phyloP scores from a whole-genome alignment of 306 rosid species.

The Arachis hypogaea region DNA sequence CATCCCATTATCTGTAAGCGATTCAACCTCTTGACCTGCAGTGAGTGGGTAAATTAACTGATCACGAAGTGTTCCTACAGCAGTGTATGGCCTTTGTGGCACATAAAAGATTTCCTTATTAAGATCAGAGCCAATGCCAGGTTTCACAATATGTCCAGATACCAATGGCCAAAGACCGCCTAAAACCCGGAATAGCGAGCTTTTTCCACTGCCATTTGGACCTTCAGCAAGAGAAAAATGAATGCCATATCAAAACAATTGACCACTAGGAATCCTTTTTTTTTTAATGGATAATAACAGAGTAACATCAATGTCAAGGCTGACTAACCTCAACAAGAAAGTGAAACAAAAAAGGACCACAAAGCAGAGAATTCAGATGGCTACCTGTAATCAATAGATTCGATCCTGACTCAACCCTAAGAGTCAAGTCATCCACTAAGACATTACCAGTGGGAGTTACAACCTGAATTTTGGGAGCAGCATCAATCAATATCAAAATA shows the following conservation, averaged over 20 bases:
- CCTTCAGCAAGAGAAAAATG: slow-evolving; percentile 53
- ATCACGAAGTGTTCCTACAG: slow-evolving; percentile 89
- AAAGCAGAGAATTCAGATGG: slow-evolving; percentile 5
- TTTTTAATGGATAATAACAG: background rate
- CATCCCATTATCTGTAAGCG: slow-evolving; percentile 74
- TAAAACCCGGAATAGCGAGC: slow-evolving; percentile 88
- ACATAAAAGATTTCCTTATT: slow-evolving; percentile 91
- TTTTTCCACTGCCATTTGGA: slow-evolving; percentile 96
- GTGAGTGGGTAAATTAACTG: slow-evolving; percentile 89
- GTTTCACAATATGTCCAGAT: slow-evolving; percentile 84
- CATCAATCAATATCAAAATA: slow-evolving; percentile 31
- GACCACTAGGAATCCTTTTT: slow-evolving; percentile 7
- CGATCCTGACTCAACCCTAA: slow-evolving; percentile 75
- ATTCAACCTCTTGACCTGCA: slow-evolving; percentile 68
- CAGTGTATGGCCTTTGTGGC: slow-evolving; percentile 93
- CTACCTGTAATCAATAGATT: slow-evolving; percentile 90
- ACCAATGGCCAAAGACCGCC: slow-evolving; percentile 97
- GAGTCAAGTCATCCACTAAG: slow-evolving; percentile 76
- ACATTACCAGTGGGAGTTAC: slow-evolving; percentile 83
- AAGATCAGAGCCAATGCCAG: slow-evolving; percentile 89
- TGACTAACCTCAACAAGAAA: slow-evolving; percentile 5
- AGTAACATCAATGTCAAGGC: background rate
- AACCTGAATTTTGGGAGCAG: slow-evolving; percentile 57
- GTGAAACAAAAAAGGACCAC: background rate
- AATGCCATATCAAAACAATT: slow-evolving; percentile 29